Evolutionary conservation across 1,139 yeast species (phyloP).

Genomic region (Yamadazyma kanchanaburiensis): DNA sequence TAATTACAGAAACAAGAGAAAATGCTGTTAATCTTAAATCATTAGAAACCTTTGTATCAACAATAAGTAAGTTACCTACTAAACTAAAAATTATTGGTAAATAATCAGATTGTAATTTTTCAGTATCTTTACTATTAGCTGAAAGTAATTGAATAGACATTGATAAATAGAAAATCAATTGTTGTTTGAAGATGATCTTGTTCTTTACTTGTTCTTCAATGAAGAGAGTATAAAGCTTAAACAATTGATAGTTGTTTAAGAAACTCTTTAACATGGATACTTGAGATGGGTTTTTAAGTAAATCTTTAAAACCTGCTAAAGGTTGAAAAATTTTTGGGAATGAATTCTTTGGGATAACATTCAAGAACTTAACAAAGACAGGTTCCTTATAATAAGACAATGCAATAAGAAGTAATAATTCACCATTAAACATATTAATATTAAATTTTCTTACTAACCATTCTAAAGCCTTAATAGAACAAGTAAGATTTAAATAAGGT

Average conservation of each 20-base stretch:
- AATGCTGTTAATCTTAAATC: constrained; percentile 83
- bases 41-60: constrained; percentile 40
- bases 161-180: constrained; percentile 75
- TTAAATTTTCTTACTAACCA: constrained; percentile 95
- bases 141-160: constrained; percentile 62
- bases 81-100: constrained; percentile 55
- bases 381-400: constrained; percentile 77
- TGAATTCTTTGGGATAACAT: constrained; percentile 58
- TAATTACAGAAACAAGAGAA: constrained; percentile 73
- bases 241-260: constrained; percentile 60
- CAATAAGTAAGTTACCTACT: constrained; percentile 47
- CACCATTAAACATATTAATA: constrained; percentile 78
- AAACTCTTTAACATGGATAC: constrained; percentile 71
- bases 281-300: constrained; percentile 61
- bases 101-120: constrained; percentile 26
- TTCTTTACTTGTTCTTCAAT: constrained; percentile 53
- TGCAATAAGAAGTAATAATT: constrained; percentile 62
- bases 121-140: constrained; percentile 29
- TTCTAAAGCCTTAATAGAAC: constrained; percentile 82
- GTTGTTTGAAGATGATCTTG: constrained; percentile 61
- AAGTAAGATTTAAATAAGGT: constrained; percentile 68
- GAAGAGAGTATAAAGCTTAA: constrained; percentile 61
- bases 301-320: constrained; percentile 64
- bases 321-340: constrained; percentile 78
- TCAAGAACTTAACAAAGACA: constrained; percentile 69